A percentile compares a stretch with the other conserved stretches of the same genome.
Evolutionary conservation across 257 asterid genomes (phyloP).

Genomic region (Solanum raphanifolium): DNA sequence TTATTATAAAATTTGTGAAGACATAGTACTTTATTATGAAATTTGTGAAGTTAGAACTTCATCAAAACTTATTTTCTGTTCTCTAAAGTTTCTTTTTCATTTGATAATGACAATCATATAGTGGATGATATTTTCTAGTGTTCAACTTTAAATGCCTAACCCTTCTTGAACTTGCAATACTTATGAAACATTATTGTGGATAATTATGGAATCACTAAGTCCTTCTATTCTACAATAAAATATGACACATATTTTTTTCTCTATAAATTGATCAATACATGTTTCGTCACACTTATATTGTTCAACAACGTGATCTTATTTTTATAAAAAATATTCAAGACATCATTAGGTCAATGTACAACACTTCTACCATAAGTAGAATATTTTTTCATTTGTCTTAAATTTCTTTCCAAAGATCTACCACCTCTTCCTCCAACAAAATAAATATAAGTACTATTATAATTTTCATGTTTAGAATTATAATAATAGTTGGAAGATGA

Average conservation of each 20-base stretch:
- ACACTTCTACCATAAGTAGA: not conserved
- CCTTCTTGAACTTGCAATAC: not conserved
- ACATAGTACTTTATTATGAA: not conserved
- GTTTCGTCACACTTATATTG: not conserved
- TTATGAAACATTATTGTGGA: not conserved
- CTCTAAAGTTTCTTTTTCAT: not conserved
- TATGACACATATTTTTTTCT: not conserved
- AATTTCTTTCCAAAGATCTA: not conserved
- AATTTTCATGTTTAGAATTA: not conserved
- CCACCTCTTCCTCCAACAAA: not conserved
- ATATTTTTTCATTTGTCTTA: not conserved
- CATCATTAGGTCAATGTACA: not conserved
- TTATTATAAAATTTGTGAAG: too few species aligned
- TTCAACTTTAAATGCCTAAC: not conserved
- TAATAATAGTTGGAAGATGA: not conserved
- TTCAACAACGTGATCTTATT: not conserved
- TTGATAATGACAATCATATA: not conserved
- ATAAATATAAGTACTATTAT: not conserved
- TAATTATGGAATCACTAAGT: not conserved
- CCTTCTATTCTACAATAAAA: not conserved
- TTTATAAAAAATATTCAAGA: not conserved
- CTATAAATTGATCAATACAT: not conserved
- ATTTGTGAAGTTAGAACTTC: not conserved
- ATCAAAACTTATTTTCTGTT: not conserved
- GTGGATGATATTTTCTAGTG: not conserved